Conservation (phyloP, 2,329 filamentous ascomycete species). For the Ilyonectria mors-panacis region DNA sequence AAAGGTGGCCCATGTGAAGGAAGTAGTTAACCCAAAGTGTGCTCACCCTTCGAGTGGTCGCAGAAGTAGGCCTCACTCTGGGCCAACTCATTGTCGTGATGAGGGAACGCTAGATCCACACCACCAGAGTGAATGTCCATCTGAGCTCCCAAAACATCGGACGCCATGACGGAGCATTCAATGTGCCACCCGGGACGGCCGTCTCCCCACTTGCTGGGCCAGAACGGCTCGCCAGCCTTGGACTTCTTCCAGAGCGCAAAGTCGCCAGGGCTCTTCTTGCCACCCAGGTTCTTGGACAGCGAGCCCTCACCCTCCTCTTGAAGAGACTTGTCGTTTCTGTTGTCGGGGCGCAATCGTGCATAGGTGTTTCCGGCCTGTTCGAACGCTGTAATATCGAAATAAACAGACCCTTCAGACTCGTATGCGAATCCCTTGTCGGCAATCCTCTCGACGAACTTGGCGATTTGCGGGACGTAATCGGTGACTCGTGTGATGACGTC, state of each 20-base stretch:
- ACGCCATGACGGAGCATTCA: conserved; percentile 96
- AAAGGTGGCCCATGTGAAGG: conserved; percentile 91
- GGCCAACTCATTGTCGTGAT: conserved; percentile 93
- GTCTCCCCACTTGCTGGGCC: conserved; percentile 89
- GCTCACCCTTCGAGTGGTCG: conserved; percentile 63
- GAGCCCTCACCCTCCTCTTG: conserved; percentile 93
- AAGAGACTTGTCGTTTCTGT: conserved; percentile 84
- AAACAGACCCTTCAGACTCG: conserved; percentile 85
- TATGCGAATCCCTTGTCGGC: conserved; percentile 91
- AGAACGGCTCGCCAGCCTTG: conserved; percentile 92
- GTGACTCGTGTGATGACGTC: conserved; percentile 91
- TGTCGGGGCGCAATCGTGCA: conserved; percentile 87
- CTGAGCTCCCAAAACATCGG: conserved; percentile 83
- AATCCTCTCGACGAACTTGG: conserved; percentile 85
- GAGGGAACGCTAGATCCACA: conserved; percentile 91
- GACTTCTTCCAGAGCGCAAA: conserved; percentile 96
- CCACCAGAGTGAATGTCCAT: conserved; percentile 97
- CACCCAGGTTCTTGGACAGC: conserved; percentile 71
- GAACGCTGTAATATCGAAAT: conserved; percentile 92
- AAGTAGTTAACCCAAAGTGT: conserved; percentile 98
- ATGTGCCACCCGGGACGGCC: conserved; percentile 97
- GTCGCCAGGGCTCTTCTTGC: conserved; percentile 84
- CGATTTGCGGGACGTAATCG: conserved; percentile 91
- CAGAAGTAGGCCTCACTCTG: conserved; percentile 91
- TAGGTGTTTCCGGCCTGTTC: conserved; percentile 89